Base-by-base conservation (phyloP, 1,284 basidiomycete genomes). In the Trichosporon ovoides region DNA sequence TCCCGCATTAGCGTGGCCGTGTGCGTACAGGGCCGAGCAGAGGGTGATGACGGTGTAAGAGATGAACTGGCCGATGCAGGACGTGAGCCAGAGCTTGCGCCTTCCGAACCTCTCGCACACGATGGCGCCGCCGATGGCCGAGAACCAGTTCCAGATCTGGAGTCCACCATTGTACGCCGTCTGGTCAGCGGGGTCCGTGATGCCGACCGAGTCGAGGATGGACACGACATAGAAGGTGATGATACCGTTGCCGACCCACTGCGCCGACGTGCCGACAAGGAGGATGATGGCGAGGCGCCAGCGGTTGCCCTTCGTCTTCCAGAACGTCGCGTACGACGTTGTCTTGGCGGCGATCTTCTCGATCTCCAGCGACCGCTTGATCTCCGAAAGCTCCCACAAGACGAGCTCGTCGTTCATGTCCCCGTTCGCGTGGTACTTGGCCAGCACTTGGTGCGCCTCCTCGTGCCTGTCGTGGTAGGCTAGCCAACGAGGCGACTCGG, bases 361-460 rank as follows among this genome's bases (percentile, higher is more conserved):
- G 19, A 73, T 55, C 3, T 66, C 66, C 35, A 79, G 51, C 2
- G 75, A 77, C 50, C 70, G 54, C 61, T 66, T 63, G 68, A 80
- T 79, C 63, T 80, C 79, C 18, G 70, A 58, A 37, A 68, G 63
- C 59, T 80, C 78, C 59, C 71, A 74, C 9, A 67, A 59, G 22
- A 79, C 68, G 14, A 80, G 64, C 2, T 73, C 72, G 61, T 79
- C 78, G 38, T 69, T 22, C 10, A 38, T 19, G 54, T 74, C 64
- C 4, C 70, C 71, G 28, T 62, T 81, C 4, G 83, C 83, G 70
- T 88, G 86, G 36, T 50, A 50, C 48, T 50, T 56, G 33, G 57
- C 73, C 54, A 68, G 70, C 51, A 68, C 63, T 48, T 34, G 7
- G 28, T 61, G 56, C 2, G 75, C 75, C 16, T 74, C 62, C 3